phyloP scores from a whole-genome alignment of 148 eudicot genomes.

The Chenopodium quinoa region DNA sequence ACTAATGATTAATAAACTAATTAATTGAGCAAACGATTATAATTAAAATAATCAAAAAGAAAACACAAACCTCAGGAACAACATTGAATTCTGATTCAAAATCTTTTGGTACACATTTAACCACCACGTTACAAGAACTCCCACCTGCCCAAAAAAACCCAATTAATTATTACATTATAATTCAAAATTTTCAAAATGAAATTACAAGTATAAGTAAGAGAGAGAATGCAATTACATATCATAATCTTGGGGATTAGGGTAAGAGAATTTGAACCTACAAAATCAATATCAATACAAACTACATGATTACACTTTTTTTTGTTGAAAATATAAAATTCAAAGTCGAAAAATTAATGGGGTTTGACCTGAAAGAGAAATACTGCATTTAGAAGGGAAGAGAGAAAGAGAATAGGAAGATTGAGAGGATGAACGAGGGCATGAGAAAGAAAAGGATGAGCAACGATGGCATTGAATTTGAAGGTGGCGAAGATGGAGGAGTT shows the following conservation, averaged over 20 bases:
- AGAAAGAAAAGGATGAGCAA: neutral
- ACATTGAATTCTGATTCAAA: conserved; percentile 11
- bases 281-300: neutral
- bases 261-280: conserved; percentile 22
- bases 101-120: conserved; percentile 16
- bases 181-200: neutral
- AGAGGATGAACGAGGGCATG: neutral
- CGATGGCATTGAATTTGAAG: neutral
- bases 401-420: neutral
- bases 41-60: neutral
- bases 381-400: neutral
- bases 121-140: conserved; percentile 24
- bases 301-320: neutral
- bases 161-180: neutral
- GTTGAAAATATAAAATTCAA: neutral
- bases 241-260: neutral
- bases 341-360: neutral
- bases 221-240: conserved; percentile 14
- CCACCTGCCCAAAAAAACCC: conserved; percentile 26
- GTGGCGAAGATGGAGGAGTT: neutral
- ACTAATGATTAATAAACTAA: neutral
- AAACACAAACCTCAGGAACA: conserved; percentile 25
- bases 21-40: neutral
- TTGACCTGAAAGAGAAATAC: neutral
- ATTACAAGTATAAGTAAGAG: neutral